Evolutionary conservation across 2,329 filamentous ascomycete species (phyloP).

Genomic region (Pseudofabraea citricarpa): DNA sequence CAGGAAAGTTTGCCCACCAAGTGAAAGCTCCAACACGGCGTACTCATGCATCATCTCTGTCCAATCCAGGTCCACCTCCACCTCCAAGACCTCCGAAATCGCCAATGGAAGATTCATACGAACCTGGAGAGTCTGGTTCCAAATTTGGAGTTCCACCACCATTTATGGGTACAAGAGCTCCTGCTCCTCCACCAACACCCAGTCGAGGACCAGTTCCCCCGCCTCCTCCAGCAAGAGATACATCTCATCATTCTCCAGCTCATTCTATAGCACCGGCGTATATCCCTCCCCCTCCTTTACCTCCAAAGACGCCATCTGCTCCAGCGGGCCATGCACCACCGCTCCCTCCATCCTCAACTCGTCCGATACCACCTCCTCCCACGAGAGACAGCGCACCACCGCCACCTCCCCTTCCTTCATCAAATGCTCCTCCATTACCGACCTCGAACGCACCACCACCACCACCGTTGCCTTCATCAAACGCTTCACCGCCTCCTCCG

Average conservation of each 20-base stretch:
- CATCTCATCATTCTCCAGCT: constrained; percentile 44
- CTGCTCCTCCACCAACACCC: constrained; percentile 70
- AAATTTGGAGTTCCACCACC: constrained; percentile 77
- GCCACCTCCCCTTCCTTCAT: constrained; percentile 44
- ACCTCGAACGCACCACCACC: constrained; percentile 22
- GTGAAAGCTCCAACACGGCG: constrained; percentile 38
- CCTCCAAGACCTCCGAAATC: constrained; percentile 67
- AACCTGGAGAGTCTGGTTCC: constrained; percentile 37
- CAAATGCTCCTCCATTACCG: constrained; percentile 19
- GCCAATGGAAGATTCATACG: constrained; percentile 61
- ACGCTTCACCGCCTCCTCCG: constrained; percentile 27
- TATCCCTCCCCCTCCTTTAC: constrained; percentile 32
- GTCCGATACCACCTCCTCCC: constrained; percentile 43
- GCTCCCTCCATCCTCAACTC: constrained; percentile 28
- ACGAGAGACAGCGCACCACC: constrained; percentile 47
- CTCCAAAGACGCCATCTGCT: constrained; percentile 37
- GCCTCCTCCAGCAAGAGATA: constrained; percentile 52
- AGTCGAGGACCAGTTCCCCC: constrained; percentile 68
- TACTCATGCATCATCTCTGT: constrained; percentile 42
- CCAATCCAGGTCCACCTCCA: constrained; percentile 58
- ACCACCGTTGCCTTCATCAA: constrained; percentile 18
- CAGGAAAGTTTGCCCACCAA: constrained; percentile 73
- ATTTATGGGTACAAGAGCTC: constrained; percentile 61
- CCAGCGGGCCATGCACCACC: too few species aligned
- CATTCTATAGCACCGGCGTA: constrained; percentile 31